phyloP scores from a whole-genome alignment of 495 filamentous ascomycete genomes.

The Jackrogersella multiformis region DNA sequence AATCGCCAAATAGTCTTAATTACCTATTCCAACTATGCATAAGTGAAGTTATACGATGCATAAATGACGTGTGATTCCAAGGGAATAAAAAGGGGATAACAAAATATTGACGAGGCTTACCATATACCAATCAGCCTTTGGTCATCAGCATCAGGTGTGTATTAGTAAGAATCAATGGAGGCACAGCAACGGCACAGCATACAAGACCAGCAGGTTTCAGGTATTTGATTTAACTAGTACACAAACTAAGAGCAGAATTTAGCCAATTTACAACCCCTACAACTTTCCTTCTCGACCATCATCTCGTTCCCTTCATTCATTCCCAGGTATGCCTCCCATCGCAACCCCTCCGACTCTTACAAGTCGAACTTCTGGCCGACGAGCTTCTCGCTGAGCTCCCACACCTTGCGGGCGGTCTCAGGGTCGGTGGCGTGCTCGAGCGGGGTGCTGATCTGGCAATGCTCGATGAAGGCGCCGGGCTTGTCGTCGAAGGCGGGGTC shows the following conservation, averaged over 20 bases:
- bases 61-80: no score
- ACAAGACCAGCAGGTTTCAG: background rate
- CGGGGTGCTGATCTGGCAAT: slow-evolving; percentile 45
- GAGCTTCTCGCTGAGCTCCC: slow-evolving; percentile 54
- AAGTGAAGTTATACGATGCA: no score
- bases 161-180: no score
- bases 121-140: background rate
- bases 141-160: no score
- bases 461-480: slow-evolving; percentile 45
- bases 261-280: no score
- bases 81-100: no score
- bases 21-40: no score
- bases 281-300: no score
- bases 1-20: no score
- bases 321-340: background rate
- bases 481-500: slow-evolving; percentile 32
- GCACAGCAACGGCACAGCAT: background rate
- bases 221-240: background rate
- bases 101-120: no score
- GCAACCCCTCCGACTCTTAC: background rate
- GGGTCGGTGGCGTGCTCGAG: slow-evolving; percentile 48
- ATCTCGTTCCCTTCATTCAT: no score
- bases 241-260: no score
- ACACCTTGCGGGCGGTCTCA: slow-evolving; percentile 51
- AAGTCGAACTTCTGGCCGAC: slow-evolving; percentile 48